Evolutionary conservation across 805 yeast species (phyloP).

Genomic region (Schwanniomyces yamadae): DNA sequence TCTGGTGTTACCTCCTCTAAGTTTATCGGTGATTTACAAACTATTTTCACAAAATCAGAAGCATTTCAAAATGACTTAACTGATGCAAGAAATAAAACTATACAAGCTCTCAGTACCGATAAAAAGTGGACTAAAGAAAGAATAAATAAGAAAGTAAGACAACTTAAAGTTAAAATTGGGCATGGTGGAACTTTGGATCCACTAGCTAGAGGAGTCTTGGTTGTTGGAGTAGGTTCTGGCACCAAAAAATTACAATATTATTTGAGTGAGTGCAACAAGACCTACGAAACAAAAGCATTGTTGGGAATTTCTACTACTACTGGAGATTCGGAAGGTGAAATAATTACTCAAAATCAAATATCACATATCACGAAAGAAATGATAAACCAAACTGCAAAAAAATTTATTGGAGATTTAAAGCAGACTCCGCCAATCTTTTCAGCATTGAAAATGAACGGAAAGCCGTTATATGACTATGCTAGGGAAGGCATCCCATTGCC

Average conservation of each 20-base stretch:
- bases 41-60: constrained; percentile 56
- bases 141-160: constrained; percentile 50
- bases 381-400: constrained; percentile 49
- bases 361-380: constrained; percentile 56
- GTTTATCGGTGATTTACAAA: constrained; percentile 65
- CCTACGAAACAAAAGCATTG: constrained; percentile 80
- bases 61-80: constrained; percentile 56
- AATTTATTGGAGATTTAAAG: constrained; percentile 74
- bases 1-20: constrained; percentile 79
- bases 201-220: constrained; percentile 88
- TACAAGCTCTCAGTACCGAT: constrained; percentile 36
- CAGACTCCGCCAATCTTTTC: constrained; percentile 96
- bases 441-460: constrained; percentile 92
- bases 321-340: constrained; percentile 88
- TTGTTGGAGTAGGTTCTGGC: constrained; percentile 90
- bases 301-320: constrained; percentile 91
- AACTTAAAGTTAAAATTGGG: constrained; percentile 80
- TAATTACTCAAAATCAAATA: constrained; percentile 56
- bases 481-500: constrained; percentile 85
- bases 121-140: constrained; percentile 44
- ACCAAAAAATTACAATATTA: constrained; percentile 78
- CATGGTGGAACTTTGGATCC: constrained; percentile 99
- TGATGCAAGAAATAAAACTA: constrained; percentile 47
- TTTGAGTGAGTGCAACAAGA: constrained; percentile 71
- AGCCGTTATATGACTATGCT: constrained; percentile 91